Evolutionary conservation across 1,139 yeast genomes (phyloP).

Genomic region (Protomyces macrosporus): DNA sequence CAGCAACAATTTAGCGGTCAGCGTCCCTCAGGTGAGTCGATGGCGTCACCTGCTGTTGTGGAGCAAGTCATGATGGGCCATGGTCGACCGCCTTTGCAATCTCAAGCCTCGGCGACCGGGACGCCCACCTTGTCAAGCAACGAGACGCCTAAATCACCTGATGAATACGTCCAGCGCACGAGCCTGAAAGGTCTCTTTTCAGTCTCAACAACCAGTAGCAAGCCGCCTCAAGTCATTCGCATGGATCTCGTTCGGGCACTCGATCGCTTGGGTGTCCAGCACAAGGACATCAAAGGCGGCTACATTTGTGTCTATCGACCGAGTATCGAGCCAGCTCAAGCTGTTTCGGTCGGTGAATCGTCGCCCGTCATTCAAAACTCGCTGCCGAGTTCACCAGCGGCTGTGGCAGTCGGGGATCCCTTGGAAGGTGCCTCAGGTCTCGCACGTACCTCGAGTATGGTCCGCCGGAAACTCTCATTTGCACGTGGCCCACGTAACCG

Average conservation of each 20-base stretch:
- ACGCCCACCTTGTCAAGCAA: not conserved
- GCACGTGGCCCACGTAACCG: constrained; percentile 14
- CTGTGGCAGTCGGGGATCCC: not conserved
- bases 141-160: not conserved
- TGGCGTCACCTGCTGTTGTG: not conserved
- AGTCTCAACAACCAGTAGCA: constrained; percentile 92
- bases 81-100: not conserved
- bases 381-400: not conserved
- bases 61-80: not conserved
- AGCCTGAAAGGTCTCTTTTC: constrained; percentile 88
- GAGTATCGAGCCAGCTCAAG: constrained; percentile 29
- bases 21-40: not conserved
- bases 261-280: constrained; percentile 70
- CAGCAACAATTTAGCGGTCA: not conserved
- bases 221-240: constrained; percentile 82
- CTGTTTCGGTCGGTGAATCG: not conserved
- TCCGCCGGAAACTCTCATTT: constrained; percentile 16
- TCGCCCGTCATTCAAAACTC: not conserved
- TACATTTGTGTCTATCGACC: constrained; percentile 76
- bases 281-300: constrained; percentile 90
- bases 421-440: constrained; percentile 8
- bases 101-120: not conserved
- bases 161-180: constrained; percentile 14
- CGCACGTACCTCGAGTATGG: constrained; percentile 6
- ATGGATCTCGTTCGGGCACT: constrained; percentile 76